Base-by-base conservation (phyloP, 2,329 filamentous ascomycete genomes). In the Arthrobotrys iridis region DNA sequence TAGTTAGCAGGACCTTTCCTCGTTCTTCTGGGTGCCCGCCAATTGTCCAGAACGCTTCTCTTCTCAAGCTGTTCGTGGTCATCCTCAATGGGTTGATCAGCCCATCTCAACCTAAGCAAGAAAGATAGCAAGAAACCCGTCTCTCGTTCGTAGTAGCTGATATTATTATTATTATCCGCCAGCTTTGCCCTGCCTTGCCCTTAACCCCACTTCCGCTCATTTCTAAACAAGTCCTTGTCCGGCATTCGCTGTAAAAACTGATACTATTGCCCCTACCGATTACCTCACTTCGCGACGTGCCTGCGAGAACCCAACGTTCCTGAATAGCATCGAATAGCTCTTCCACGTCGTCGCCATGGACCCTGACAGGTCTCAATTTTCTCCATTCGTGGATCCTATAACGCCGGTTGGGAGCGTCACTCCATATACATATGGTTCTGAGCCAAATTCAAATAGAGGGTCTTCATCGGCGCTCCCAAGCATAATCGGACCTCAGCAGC, bases 401-500 rank as follows among this genome's bases (percentile, higher is more conserved):
- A 78, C 76, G 8, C 60, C 73, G 11, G 66, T 77, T 10, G 75
- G 67, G 41, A 64, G 60, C 40, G 62, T 67, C 37, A 72, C 75
- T 20, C 76, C 76, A 8, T 74, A 74, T 41, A 62, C 65, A 20
- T 77, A 77, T 68, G 46, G 55, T 15, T 76, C 72, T 10, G 60
- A 60, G 11, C 65, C 65, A 15, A 75, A 70, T 45, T 77, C 76
- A 8, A 76, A 74, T 28, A 60, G 67, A 60, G 76, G 76, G n/a
- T 77, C 73, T 22, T 70, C 75, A 18, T 70, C 73, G 10, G 64
- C 75, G 15, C 57, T 68, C 28, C 76, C 76, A 26, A 72, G 81
- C 52, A 77, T 77, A 72, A 62, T 76, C 63, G 55, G 75, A 15
- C 80, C 80, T 41, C 80, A 80, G 40, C 83, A 85, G 78, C 84